A percentile compares a stretch with the other conserved stretches of the same genome.
These are phyloP conservation scores for Tulasnella calospora DNA, from an alignment of 768 basidiomycete genomes.

Conservation along the genomic window DNA sequence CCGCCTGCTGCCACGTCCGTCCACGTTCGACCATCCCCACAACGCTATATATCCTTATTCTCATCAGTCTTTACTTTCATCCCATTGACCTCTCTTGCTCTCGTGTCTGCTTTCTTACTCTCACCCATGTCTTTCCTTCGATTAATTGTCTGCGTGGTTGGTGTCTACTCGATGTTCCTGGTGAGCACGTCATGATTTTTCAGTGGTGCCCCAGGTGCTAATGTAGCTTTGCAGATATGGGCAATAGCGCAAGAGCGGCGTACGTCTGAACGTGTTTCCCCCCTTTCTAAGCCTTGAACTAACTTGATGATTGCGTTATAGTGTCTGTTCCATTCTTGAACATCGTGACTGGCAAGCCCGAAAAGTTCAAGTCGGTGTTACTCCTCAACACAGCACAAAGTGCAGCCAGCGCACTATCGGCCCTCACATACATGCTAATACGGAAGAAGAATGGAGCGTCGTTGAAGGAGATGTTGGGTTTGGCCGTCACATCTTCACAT, in stretches of 20 bases:
- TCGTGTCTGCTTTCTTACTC: background rate
- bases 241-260: slow-evolving; percentile 91
- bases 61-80: slow-evolving; percentile 12
- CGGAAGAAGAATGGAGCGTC: slow-evolving; percentile 54
- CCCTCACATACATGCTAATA: slow-evolving; percentile 67
- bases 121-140: slow-evolving; percentile 27
- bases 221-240: slow-evolving; percentile 56
- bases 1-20: slow-evolving; percentile 23
- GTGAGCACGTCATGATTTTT: slow-evolving; percentile 43
- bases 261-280: slow-evolving; percentile 39
- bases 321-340: slow-evolving; percentile 82
- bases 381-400: slow-evolving; percentile 85
- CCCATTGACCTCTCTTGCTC: background rate
- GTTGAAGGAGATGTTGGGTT: slow-evolving; percentile 56
- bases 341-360: slow-evolving; percentile 40
- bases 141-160: slow-evolving; percentile 69
- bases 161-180: slow-evolving; percentile 92
- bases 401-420: slow-evolving; percentile 66
- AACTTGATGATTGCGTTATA: slow-evolving; percentile 34
- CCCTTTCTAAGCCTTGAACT: slow-evolving; percentile 9
- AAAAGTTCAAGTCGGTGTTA: slow-evolving; percentile 76
- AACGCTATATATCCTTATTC: slow-evolving; percentile 6
- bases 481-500: slow-evolving; percentile 35
- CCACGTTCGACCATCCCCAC: slow-evolving; percentile 13
- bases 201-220: slow-evolving; percentile 1